Base-by-base conservation (phyloP, 2,329 filamentous ascomycete genomes). In the Aureobasidium pullulans region DNA sequence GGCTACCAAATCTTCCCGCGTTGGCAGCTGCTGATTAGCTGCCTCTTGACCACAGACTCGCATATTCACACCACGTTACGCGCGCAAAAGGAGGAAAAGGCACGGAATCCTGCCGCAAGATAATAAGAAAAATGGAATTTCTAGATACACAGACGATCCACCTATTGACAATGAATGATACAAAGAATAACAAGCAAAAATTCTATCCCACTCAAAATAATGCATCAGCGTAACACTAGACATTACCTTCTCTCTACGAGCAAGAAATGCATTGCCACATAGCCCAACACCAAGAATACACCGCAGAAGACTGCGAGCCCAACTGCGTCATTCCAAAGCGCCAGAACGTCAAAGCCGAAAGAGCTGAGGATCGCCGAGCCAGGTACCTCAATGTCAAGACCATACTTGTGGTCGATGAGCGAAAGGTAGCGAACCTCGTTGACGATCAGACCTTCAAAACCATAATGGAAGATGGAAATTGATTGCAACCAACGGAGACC, bases 391-490 rank as follows among this genome's bases (percentile, higher is more conserved):
- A 99, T 99, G 68, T 97, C 91, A 5, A 99, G 83, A 6, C 94
- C 94, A 62, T 96, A 96, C 74, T 97, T 95, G 73, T 94, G 87
- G 72, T 99, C 94, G 43, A 95, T 84, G 29, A 99, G 82, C 0
- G 89, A 93, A 44, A 99, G 79, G 67, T 90, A 90, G 29, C 90
- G 86, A 48, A 96, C 95, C 76, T 99, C 94, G 70, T 97, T 99
- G 66, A 99, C 94, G 63, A 97, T 96, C 13, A 99, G 82, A 1
- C 90, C 89, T 78, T 99, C 94, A 67, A 97, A 97, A 5, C 88
- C 93, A 70, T 96, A 99, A 72, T 99, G 94, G 81, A 99, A 99
- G 63, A 99, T 99, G 1, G 92, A 96, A 8, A 99, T 77, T 52
- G 83, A 84, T 78, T 99, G 94, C 54, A 99, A 76, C 94, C 94